Conservation (phyloP, 129 eudicot species). For the Artemisia annua region DNA sequence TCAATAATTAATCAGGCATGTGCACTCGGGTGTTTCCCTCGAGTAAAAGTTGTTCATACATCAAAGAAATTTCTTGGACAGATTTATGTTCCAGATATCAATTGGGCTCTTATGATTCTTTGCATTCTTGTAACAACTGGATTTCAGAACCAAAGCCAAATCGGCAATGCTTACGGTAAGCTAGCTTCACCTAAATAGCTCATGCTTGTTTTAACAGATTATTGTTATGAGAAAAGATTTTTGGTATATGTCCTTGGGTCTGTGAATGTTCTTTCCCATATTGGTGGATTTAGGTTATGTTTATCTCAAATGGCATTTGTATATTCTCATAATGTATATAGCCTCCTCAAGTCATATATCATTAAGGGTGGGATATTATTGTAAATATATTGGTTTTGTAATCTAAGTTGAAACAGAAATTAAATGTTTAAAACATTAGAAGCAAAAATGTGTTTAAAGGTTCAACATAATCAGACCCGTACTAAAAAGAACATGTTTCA, state of each 20-base stretch:
- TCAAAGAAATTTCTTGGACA: conserved; percentile 60
- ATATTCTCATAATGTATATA: not conserved
- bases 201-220: not conserved
- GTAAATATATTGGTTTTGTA: not conserved
- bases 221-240: not conserved
- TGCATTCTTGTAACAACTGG: conserved; percentile 7
- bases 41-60: conserved; percentile 87
- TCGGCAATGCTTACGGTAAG: conserved; percentile 27
- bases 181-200: not conserved
- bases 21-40: conserved; percentile 86
- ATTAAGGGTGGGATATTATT: not conserved
- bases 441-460: not conserved
- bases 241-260: not conserved
- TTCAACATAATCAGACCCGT: not conserved
- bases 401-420: no score
- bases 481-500: not conserved
- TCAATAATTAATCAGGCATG: conserved; percentile 83
- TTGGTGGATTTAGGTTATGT: not conserved
- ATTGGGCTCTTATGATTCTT: conserved; percentile 11
- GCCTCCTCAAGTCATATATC: not conserved
- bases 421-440: not conserved
- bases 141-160: conserved; percentile 15
- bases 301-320: not conserved
- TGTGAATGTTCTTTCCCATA: not conserved
- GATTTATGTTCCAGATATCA: conserved; percentile 16